A percentile compares a stretch with the other conserved stretches of the same genome.
These are phyloP conservation scores for Silene latifolia DNA, from an alignment of 148 eudicot genomes.

Conservation along the genomic window DNA sequence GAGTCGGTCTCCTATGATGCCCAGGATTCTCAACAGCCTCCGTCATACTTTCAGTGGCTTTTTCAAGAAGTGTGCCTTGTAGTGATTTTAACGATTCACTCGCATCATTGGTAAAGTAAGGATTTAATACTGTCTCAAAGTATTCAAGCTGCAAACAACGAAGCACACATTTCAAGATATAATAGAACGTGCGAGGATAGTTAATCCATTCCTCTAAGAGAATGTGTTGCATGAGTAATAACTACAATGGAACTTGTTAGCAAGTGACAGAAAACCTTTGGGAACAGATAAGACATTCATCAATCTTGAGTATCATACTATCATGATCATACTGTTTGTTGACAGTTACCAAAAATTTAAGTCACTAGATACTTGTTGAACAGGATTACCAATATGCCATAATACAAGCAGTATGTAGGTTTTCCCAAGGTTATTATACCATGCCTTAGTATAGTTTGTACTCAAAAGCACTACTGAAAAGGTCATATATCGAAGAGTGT, in stretches of 20 bases:
- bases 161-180: slow-evolving; percentile 4
- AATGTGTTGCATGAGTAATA: neutral
- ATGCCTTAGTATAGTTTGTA: neutral
- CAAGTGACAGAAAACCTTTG: neutral
- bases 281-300: neutral
- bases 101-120: slow-evolving; percentile 73
- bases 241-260: neutral
- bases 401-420: neutral
- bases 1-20: slow-evolving; percentile 74
- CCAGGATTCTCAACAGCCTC: slow-evolving; percentile 82
- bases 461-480: neutral
- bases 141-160: slow-evolving; percentile 81
- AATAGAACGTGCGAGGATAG: neutral
- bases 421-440: neutral
- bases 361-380: neutral
- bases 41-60: slow-evolving; percentile 72
- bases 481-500: neutral
- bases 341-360: neutral
- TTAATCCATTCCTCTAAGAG: neutral
- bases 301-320: neutral
- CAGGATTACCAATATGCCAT: slow-evolving; percentile 4
- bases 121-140: slow-evolving; percentile 86
- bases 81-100: slow-evolving; percentile 79
- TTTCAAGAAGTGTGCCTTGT: slow-evolving; percentile 79
- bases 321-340: neutral